Percentiles rank a stretch among this genome's conserved stretches.
phyloP scores from a whole-genome alignment of 208 protist genomes.

The Sergeia podlipaevii region DNA sequence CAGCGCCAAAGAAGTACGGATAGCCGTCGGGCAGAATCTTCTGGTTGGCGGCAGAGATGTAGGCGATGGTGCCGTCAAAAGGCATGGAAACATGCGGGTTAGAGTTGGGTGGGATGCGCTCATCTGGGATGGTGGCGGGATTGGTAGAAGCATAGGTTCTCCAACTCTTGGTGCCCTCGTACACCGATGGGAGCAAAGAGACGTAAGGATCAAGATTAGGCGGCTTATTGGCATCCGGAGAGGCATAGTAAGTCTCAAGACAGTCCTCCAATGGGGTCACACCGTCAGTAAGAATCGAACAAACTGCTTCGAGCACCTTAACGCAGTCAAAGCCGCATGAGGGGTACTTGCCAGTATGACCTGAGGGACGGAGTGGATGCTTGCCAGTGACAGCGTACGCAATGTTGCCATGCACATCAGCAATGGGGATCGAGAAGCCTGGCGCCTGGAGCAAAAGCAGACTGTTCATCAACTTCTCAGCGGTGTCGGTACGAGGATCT shows the following conservation, averaged over 20 bases:
- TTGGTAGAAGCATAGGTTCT: slow-evolving; percentile 22
- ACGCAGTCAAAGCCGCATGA: slow-evolving; percentile 20
- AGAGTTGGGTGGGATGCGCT: slow-evolving; percentile 9
- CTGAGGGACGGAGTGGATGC: slow-evolving; percentile 25
- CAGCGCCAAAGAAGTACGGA: slow-evolving; percentile 36
- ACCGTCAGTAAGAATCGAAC: slow-evolving; percentile 4
- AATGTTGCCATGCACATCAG: slow-evolving; percentile 38
- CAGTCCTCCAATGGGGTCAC: background rate
- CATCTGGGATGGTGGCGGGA: slow-evolving; percentile 10
- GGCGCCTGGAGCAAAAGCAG: slow-evolving; percentile 33
- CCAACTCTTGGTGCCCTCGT: slow-evolving; percentile 4
- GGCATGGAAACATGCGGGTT: slow-evolving; percentile 42
- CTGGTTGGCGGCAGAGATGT: slow-evolving; percentile 53
- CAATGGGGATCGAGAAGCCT: slow-evolving; percentile 57
- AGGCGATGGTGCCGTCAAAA: slow-evolving; percentile 15
- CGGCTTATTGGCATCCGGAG: no score
- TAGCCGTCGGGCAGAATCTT: slow-evolving; percentile 42
- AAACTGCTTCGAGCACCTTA: slow-evolving; percentile 6
- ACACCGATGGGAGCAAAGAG: background rate
- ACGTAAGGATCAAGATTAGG: slow-evolving; percentile 4
- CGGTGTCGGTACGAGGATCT: slow-evolving; percentile 29
- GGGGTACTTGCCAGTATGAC: slow-evolving; percentile 47
- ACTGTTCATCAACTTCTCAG: slow-evolving; percentile 39
- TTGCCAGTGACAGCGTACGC: slow-evolving; percentile 48
- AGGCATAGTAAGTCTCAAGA: no score